These are phyloP conservation scores for Malus hybrid DNA, from an alignment of 331 rosid genomes.

Conservation along the genomic window DNA sequence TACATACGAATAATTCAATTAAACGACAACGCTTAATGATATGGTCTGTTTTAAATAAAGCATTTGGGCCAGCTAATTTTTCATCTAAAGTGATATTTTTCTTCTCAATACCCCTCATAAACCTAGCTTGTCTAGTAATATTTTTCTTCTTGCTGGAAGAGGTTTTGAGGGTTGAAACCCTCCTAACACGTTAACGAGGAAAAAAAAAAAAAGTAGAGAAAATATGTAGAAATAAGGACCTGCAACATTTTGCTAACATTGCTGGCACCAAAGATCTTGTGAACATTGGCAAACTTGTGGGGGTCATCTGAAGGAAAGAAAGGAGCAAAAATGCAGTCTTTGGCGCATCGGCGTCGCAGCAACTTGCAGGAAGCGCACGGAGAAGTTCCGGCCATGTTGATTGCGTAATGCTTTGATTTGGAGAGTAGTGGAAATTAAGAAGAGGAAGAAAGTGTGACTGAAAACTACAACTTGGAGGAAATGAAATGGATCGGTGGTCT, in stretches of 20 bases:
- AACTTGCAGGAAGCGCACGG: conserved; percentile 98
- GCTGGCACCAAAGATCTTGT: conserved; percentile 94
- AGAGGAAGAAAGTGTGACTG: not conserved
- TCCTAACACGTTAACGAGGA: not conserved
- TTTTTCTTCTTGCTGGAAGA: not conserved
- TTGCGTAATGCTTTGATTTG: not conserved
- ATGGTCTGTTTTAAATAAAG: too few species aligned
- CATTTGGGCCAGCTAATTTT: too few species aligned
- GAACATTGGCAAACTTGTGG: conserved; percentile 81
- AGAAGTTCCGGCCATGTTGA: conserved; percentile 45
- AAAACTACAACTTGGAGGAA: conserved; percentile 8
- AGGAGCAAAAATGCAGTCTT: conserved; percentile 83
- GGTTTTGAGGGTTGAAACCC: not conserved
- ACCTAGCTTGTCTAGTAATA: not conserved
- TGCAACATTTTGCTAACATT: conserved; percentile 91
- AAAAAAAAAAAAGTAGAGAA: not conserved
- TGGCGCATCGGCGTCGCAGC: conserved; percentile 77
- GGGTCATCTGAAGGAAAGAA: conserved; percentile 87
- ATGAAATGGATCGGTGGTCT: conserved; percentile 7
- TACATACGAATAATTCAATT: not conserved
- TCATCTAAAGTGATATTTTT: too few species aligned
- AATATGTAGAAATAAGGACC: conserved; percentile 27
- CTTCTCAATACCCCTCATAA: too few species aligned
- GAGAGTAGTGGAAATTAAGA: not conserved
- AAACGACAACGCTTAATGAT: too few species aligned